phyloP scores from a whole-genome alignment of 768 basidiomycete genomes.

The Filobasidium wieringae region DNA sequence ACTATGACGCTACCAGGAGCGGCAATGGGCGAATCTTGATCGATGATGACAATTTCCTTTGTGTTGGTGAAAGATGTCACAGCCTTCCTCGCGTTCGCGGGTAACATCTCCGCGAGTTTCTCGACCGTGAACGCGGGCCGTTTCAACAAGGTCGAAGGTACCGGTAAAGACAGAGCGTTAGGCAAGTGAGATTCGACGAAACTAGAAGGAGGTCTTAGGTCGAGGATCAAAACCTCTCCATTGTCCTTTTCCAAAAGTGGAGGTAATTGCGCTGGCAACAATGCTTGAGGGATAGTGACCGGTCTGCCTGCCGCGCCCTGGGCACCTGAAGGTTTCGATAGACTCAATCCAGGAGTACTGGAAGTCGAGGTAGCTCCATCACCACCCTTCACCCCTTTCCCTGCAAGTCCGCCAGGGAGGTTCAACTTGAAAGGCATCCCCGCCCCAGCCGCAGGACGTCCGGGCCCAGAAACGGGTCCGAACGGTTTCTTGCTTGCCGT shows the following conservation, averaged over 20 bases:
- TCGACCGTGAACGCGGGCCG: constrained; percentile 73
- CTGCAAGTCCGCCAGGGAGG: not conserved
- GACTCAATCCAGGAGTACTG: not conserved
- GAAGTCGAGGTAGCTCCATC: not conserved
- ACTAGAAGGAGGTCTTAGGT: constrained; percentile 73
- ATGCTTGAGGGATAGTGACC: not conserved
- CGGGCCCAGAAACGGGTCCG: not conserved
- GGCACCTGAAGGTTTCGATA: not conserved
- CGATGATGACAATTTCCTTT: constrained; percentile 63
- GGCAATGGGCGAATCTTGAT: constrained; percentile 58
- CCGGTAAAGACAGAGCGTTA: constrained; percentile 66
- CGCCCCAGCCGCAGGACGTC: not conserved
- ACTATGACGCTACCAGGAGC: constrained; percentile 45
- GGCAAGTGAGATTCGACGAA: constrained; percentile 56
- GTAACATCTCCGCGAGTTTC: constrained; percentile 69
- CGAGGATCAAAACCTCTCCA: constrained; percentile 53
- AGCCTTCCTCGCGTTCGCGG: constrained; percentile 40
- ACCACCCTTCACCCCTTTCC: not conserved
- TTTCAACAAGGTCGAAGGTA: constrained; percentile 87
- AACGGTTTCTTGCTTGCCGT: not conserved
- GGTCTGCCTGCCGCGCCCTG: too few relatives aligned
- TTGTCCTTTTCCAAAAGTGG: constrained; percentile 2
- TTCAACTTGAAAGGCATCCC: not conserved
- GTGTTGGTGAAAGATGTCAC: constrained; percentile 20
- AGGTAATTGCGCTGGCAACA: constrained; percentile 12